Percentiles rank a stretch among this genome's conserved stretches.
These are phyloP conservation scores for Onygenales sp. DNA, from an alignment of 2,329 filamentous ascomycete species.

Conservation along the genomic window DNA sequence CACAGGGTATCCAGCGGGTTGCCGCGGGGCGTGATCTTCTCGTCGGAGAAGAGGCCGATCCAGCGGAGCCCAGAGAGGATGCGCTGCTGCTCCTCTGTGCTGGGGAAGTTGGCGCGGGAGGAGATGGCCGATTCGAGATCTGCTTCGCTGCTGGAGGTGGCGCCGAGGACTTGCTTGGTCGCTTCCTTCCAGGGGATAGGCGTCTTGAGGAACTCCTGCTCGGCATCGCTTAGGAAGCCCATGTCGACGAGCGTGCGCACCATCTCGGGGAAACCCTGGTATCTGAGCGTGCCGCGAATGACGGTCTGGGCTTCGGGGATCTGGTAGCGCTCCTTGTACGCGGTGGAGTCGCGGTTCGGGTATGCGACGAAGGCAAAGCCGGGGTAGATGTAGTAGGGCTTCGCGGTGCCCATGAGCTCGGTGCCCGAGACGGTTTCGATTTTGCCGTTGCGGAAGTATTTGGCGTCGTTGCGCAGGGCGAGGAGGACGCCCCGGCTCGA, in stretches of 20 bases:
- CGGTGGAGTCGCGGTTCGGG: constrained; percentile 82
- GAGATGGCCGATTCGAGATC: constrained; percentile 66
- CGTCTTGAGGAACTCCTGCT: constrained; percentile 55
- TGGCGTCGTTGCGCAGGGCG: constrained; percentile 76
- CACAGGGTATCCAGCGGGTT: constrained; percentile 89
- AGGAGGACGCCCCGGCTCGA: constrained; percentile 76
- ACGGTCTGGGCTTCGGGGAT: constrained; percentile 89
- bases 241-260: constrained; percentile 80
- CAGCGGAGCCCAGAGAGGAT: constrained; percentile 65
- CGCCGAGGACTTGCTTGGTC: constrained; percentile 65
- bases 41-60: constrained; percentile 58
- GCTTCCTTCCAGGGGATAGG: constrained; percentile 75
- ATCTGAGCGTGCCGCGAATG: constrained; percentile 74
- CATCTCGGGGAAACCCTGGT: constrained; percentile 84
- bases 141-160: constrained; percentile 53
- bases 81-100: constrained; percentile 57
- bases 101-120: constrained; percentile 64
- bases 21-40: constrained; percentile 59
- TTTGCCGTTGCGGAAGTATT: constrained; percentile 71
- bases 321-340: constrained; percentile 78
- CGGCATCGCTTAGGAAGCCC: constrained; percentile 71
- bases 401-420: constrained; percentile 76
- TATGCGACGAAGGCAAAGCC: constrained; percentile 87
- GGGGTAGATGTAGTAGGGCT: constrained; percentile 85
- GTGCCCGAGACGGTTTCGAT: constrained; percentile 53